These are phyloP conservation scores for Phycomyces blakesleeanus DNA, from an alignment of 192 early-diverging fungal genomes.

Conservation along the genomic window DNA sequence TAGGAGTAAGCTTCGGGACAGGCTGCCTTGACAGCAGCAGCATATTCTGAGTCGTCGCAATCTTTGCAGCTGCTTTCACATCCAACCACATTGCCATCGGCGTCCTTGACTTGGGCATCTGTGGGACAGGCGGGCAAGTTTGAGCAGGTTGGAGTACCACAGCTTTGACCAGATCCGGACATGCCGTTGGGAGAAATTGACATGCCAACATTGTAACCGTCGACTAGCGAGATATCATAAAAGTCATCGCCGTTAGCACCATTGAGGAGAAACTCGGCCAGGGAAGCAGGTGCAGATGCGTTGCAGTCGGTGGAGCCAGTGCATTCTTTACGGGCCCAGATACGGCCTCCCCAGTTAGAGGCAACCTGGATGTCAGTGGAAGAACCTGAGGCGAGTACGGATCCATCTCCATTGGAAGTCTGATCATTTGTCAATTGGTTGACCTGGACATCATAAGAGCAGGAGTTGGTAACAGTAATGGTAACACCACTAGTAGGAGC, in stretches of 20 bases:
- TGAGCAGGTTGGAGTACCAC: constrained; percentile 15
- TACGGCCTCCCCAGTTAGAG: constrained; percentile 27
- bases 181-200: constrained; percentile 15
- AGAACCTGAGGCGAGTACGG: constrained; percentile 8
- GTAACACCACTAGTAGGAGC: constrained; percentile 10
- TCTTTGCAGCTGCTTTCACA: constrained; percentile 19
- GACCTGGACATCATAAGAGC: constrained; percentile 10
- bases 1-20: constrained; percentile 20
- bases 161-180: constrained; percentile 7
- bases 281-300: constrained; percentile 18
- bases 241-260: constrained; percentile 18
- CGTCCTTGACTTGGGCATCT: constrained; percentile 8
- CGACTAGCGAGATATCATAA: constrained; percentile 29
- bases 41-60: constrained; percentile 3
- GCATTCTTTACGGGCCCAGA: constrained; percentile 24
- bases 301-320: constrained; percentile 12
- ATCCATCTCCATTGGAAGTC: background rate
- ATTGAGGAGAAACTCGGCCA: constrained; percentile 27
- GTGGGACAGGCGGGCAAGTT: constrained; percentile 16
- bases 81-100: constrained; percentile 21
- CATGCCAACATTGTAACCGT: constrained; percentile 30
- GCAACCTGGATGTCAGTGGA: constrained; percentile 12
- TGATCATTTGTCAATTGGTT: constrained; percentile 19
- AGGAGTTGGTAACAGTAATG: constrained; percentile 26
- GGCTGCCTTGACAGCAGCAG: constrained; percentile 6